Evolutionary conservation across 1,139 yeast species (phyloP), one percentile per base, ranked within the genome.

Genomic region (Yamadazyma taylorii): DNA sequence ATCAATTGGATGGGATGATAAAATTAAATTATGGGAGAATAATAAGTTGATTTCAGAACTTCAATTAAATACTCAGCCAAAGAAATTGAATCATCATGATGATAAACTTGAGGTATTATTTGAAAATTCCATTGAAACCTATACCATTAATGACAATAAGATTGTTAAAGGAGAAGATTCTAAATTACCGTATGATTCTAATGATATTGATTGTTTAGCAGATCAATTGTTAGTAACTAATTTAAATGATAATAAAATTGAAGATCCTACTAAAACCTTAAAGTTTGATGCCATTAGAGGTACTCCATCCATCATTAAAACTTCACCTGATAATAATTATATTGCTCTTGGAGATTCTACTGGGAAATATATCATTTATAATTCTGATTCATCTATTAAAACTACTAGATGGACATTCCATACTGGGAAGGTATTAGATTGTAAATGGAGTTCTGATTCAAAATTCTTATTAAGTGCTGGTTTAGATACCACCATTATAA

Each of bases 381-480:
- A 79, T 43, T 58, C 63, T 1, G 80, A 79, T 33, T 77, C 72
- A 29, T 53, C 74, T 6, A 69, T 86, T 6, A 78, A 85, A 32
- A 89, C 97, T 1, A 79, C 94, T 0, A 78, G 97, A 56, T 92
- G 99, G 99, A 84, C 95, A 0, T 90, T 86, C 79, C 97, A 94
- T 58, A 85, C 90, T 3, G 82, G 95, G 39, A 80, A 77, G 41
- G 84, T 92, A 42, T 80, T 78, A 39, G 78, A 83, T 26, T 85
- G 94, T 34, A 63, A 79, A 24, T 92, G 97, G 97, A 75, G 83
- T 32, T 60, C 67, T 3, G 89, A 85, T 48, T 85, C 88, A 38
- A 78, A 82, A 48, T 80, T 73, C 48, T 74, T 86, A 34, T 84
- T 82, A 15, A 79, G 92, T 43, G 95, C 85, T 1, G 87, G 96